Base-by-base conservation (phyloP, 805 yeast species). In the Grigorovia yakushimaensis region DNA sequence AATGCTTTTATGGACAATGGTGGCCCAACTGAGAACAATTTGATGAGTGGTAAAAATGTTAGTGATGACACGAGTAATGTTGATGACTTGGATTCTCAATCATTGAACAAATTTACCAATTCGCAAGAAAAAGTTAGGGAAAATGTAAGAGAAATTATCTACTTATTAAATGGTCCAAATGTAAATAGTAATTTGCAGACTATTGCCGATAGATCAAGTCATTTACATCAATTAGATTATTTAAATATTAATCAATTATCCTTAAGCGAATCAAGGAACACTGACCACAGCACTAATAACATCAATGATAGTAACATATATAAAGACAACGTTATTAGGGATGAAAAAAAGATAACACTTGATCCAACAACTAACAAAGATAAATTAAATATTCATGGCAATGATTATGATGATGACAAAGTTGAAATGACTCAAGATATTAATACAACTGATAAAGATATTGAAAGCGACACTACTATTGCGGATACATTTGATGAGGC, bases 131-230 rank as follows among this genome's bases (percentile, higher is more conserved):
- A 59, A 1, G 58, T 64, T 1, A 66, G 62, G 48, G 66, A 63
- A 41, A 64, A 58, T 38, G 66, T 64, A 2, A 64, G 61, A 43
- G 68, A 64, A 45, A 63, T 64, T 23, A 57, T 63, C 1, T 60
- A 63, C 42, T 48, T 64, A n/a, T 49, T 64, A 44, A 60, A 61
- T 49, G 56, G 60, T 42, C 63, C 66, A 10, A 55, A 56, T 44
- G 47, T 58, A 2, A 53, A 56, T 11, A 49, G 57, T 3, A 60
- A 60, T 40, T 51, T 61, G 36, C 55, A 56, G 7, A 45, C 60
- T 2, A 39, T 59, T 20, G 56, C 53, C 41, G 58, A 54, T 8
- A 56, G 53, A 36, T 53, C 50, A 23, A 27, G 33, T 4, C 46
- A 48, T 1, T 42, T 58, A 19, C 66, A 64, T 45, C 48, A 48